phyloP scores from a whole-genome alignment of 1,284 basidiomycete genomes.

The Gyrodon tennesseensis region DNA sequence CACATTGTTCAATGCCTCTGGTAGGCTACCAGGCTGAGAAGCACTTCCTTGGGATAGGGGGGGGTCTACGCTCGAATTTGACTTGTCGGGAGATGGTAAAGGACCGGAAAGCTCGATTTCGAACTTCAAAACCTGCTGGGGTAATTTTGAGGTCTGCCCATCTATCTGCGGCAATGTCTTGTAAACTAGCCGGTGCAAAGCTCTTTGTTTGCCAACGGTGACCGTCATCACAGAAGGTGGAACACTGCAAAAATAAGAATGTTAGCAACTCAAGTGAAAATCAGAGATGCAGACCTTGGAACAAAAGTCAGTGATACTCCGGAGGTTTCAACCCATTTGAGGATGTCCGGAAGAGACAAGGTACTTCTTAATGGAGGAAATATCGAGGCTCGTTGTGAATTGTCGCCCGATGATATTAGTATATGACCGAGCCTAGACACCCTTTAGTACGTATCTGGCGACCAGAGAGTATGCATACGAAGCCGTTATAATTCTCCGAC shows the following conservation, averaged over 20 bases:
- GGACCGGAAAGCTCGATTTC: slow-evolving; percentile 43
- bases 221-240: slow-evolving; percentile 49
- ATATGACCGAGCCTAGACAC: slow-evolving; percentile 58
- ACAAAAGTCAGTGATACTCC: slow-evolving; percentile 50
- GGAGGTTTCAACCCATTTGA: slow-evolving; percentile 52
- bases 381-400: slow-evolving; percentile 45
- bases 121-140: slow-evolving; percentile 42
- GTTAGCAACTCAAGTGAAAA: slow-evolving; percentile 12
- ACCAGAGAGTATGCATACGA: slow-evolving; percentile 44
- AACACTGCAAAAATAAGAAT: slow-evolving; percentile 45
- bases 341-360: slow-evolving; percentile 48
- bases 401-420: slow-evolving; percentile 49
- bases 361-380: slow-evolving; percentile 56
- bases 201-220: slow-evolving; percentile 44
- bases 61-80: slow-evolving; percentile 1
- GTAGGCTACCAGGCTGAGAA: neutral
- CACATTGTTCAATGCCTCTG: slow-evolving; percentile 1
- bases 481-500: slow-evolving; percentile 46
- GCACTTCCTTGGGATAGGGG: slow-evolving; percentile 1
- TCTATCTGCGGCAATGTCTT: slow-evolving; percentile 41
- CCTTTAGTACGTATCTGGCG: slow-evolving; percentile 21
- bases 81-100: slow-evolving; percentile 1
- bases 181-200: slow-evolving; percentile 61
- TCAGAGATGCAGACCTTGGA: slow-evolving; percentile 51
- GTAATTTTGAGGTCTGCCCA: slow-evolving; percentile 19